A percentile compares a stretch with the other conserved stretches of the same genome.
These are phyloP conservation scores for Phytophthora sansomeana DNA, from an alignment of 352 stramenopile genomes.

Conservation along the genomic window DNA sequence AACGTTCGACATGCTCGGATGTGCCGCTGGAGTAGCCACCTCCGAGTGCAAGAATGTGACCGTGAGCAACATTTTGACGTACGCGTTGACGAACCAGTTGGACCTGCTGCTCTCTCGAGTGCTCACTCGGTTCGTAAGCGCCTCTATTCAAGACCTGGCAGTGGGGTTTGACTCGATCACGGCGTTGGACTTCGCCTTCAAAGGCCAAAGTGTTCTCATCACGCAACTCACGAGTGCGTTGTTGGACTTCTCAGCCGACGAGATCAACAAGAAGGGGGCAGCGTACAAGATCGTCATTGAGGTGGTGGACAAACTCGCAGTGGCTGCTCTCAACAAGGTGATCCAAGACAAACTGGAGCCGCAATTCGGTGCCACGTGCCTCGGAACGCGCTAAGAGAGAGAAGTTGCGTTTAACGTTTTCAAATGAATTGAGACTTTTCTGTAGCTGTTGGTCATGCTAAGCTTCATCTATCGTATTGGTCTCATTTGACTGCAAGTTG, in stretches of 20 bases:
- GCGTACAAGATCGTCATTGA: constrained; percentile 54
- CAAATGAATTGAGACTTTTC: too few species aligned
- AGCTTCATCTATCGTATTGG: too few species aligned
- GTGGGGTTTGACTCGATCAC: constrained; percentile 41
- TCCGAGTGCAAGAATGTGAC: constrained; percentile 44
- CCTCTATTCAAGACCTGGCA: constrained; percentile 34
- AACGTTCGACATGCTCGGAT: too few species aligned
- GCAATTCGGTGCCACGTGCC: constrained; percentile 51
- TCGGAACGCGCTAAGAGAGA: too few species aligned
- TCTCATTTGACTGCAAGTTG: too few species aligned
- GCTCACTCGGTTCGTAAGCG: constrained; percentile 41
- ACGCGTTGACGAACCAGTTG: too few species aligned
- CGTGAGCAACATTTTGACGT: constrained; percentile 45
- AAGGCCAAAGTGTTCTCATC: constrained; percentile 48
- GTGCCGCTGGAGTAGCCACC: too few species aligned
- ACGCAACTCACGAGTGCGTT: constrained; percentile 50
- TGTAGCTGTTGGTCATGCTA: too few species aligned
- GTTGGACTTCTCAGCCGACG: constrained; percentile 46
- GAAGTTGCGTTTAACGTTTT: too few species aligned
- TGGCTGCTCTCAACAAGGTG: constrained; percentile 52
- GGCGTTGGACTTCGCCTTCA: constrained; percentile 52
- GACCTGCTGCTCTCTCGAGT: too few species aligned
- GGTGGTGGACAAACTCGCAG: constrained; percentile 43
- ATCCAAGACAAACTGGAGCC: constrained; percentile 48
- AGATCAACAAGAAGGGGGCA: constrained; percentile 71